phyloP scores from a whole-genome alignment of 257 asterid genomes.

The Dorcoceras hygrometricum region DNA sequence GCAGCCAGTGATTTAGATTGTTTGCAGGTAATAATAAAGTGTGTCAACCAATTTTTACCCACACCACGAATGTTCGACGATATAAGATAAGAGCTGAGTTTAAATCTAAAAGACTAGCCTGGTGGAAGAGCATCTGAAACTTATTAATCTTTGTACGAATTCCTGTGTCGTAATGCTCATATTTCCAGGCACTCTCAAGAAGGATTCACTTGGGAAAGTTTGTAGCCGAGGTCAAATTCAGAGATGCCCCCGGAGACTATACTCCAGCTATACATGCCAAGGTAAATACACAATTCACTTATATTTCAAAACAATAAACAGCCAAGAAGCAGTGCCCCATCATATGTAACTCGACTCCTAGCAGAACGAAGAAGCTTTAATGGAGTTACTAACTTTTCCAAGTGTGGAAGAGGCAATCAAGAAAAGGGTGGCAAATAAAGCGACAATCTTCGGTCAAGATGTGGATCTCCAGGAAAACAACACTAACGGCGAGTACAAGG shows the following conservation, averaged over 20 bases:
- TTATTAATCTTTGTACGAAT: neutral
- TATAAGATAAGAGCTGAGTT: neutral
- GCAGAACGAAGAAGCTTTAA: constrained; percentile 73
- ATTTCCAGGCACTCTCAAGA: constrained; percentile 65
- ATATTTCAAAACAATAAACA: neutral
- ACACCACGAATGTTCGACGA: neutral
- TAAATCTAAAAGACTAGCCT: neutral
- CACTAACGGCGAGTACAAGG: constrained; percentile 43
- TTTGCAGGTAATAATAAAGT: constrained; percentile 57
- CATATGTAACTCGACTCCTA: neutral
- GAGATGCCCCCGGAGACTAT: constrained; percentile 56
- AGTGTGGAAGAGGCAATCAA: constrained; percentile 69
- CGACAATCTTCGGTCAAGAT: constrained; percentile 61
- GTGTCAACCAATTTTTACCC: neutral
- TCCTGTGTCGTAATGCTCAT: neutral
- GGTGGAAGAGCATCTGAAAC: neutral
- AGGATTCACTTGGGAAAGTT: constrained; percentile 87
- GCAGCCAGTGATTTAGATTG: constrained; percentile 64
- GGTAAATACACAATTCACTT: constrained; percentile 33
- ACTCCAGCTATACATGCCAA: constrained; percentile 63
- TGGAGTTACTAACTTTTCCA: constrained; percentile 66
- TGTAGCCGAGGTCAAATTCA: constrained; percentile 87
- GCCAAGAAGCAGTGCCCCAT: neutral
- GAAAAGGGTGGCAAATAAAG: constrained; percentile 80
- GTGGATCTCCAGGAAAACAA: constrained; percentile 39